phyloP scores from a whole-genome alignment of 345 rosid species.

The Turritis glabra region DNA sequence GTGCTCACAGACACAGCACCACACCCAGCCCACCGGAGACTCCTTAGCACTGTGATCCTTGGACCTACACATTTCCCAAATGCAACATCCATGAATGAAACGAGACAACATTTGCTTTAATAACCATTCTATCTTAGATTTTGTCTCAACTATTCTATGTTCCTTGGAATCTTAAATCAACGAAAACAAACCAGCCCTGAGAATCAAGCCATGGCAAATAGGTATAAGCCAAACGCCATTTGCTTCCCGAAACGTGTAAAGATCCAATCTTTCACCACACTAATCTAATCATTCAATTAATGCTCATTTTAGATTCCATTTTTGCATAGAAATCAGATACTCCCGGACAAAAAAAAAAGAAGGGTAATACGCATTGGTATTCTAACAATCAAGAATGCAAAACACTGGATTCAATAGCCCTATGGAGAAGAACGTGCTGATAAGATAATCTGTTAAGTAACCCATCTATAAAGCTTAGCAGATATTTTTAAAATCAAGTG shows the following conservation, averaged over 20 bases:
- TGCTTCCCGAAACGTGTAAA: not conserved
- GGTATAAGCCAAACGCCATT: not conserved
- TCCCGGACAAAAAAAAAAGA: not conserved
- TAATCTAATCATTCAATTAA: not conserved
- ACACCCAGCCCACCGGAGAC: constrained; percentile 78
- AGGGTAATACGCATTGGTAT: too few species aligned
- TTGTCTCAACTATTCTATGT: not conserved
- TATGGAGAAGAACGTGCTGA: not conserved
- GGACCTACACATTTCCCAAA: constrained; percentile 35
- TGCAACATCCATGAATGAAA: not conserved
- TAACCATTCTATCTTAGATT: not conserved
- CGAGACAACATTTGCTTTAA: not conserved
- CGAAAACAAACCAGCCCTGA: not conserved
- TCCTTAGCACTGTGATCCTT: constrained; percentile 43
- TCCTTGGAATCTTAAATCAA: not conserved
- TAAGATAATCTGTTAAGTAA: not conserved
- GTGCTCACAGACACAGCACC: constrained; percentile 78
- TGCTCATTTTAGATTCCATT: not conserved
- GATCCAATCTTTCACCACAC: not conserved
- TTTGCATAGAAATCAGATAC: not conserved
- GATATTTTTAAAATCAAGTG: not conserved
- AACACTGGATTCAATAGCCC: not conserved
- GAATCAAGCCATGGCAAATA: not conserved
- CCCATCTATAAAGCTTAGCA: not conserved
- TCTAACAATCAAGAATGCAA: not conserved